Conservation (phyloP, 129 eudicot genomes). For the Lonicera japonica region DNA sequence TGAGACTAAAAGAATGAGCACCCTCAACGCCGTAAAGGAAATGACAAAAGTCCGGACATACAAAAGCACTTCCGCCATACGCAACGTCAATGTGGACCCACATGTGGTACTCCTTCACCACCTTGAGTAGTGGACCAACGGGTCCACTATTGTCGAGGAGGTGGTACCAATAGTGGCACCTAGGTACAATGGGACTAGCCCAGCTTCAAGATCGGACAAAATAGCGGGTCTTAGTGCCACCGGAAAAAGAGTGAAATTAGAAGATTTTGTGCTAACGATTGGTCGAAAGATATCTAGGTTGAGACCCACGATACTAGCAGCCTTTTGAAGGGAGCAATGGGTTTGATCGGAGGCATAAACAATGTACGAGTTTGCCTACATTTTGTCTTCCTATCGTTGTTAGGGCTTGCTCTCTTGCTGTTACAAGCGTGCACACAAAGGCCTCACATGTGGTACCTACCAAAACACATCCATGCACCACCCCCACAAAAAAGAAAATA, state of each 20-base stretch:
- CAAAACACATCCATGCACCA: conserved; percentile 44
- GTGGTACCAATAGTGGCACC: conserved; percentile 20
- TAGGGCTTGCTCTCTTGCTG: conserved; percentile 29
- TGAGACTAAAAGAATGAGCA: conserved; percentile 27
- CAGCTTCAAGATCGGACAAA: conserved; percentile 2
- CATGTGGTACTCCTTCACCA: not conserved
- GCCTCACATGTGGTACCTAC: conserved; percentile 50
- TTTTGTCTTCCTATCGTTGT: conserved; percentile 15
- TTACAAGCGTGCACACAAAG: conserved; percentile 26
- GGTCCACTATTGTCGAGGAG: conserved; percentile 17
- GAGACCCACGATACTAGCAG: conserved; percentile 32
- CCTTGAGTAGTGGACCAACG: not conserved
- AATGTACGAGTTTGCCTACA: conserved; percentile 21
- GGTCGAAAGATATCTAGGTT: conserved; percentile 22
- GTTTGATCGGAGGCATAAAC: conserved; percentile 46
- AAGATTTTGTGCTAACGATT: not conserved
- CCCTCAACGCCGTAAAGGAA: conserved; percentile 25
- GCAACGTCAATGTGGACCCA: not conserved
- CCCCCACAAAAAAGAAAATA: conserved; percentile 35
- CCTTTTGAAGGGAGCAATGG: conserved; percentile 30
- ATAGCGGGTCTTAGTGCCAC: not conserved
- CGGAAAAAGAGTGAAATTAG: not conserved
- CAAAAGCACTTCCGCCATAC: not conserved
- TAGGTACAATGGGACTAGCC: conserved; percentile 12
- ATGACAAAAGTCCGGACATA: not conserved